Evolutionary conservation across 108 stramenopile species (phyloP).

Genomic region (Skeletonema marinoi): DNA sequence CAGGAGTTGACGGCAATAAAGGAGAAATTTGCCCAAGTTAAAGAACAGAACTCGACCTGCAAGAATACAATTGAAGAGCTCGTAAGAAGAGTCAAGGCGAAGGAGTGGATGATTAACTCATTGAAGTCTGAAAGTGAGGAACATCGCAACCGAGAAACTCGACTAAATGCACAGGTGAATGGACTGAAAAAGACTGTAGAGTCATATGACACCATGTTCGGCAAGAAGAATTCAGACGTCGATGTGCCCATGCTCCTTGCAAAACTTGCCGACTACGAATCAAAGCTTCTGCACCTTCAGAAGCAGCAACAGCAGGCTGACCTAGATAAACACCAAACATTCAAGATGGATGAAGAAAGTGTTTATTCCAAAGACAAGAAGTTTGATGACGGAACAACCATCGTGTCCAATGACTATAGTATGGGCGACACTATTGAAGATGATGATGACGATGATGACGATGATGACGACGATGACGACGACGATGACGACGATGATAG

Average conservation of each 20-base stretch:
- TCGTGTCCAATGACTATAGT: not conserved
- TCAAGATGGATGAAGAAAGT: not conserved
- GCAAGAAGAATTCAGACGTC: constrained; percentile 9
- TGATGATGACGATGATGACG: too few species aligned
- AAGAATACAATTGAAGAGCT: constrained; percentile 15
- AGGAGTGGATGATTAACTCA: constrained; percentile 41
- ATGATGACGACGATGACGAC: not conserved
- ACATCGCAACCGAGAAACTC: constrained; percentile 25
- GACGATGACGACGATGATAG: not conserved
- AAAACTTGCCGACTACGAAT: constrained; percentile 29
- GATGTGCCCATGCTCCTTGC: constrained; percentile 47
- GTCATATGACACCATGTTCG: constrained; percentile 27
- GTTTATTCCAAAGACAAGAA: not conserved
- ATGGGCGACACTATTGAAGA: not conserved
- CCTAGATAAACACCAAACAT: not conserved
- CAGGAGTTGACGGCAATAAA: constrained; percentile 8
- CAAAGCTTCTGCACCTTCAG: constrained; percentile 6
- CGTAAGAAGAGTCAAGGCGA: constrained; percentile 25
- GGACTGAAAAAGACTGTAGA: constrained; percentile 24
- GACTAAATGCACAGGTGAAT: constrained; percentile 8
- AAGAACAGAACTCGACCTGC: not conserved
- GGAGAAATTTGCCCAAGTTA: not conserved
- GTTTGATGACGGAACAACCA: not conserved
- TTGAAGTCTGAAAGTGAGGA: constrained; percentile 32
- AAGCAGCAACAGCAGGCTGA: constrained; percentile 17